Percentiles rank a stretch among this genome's conserved stretches.
Evolutionary conservation across 2,329 filamentous ascomycete genomes (phyloP).

Genomic region (Monosporascus sp.): DNA sequence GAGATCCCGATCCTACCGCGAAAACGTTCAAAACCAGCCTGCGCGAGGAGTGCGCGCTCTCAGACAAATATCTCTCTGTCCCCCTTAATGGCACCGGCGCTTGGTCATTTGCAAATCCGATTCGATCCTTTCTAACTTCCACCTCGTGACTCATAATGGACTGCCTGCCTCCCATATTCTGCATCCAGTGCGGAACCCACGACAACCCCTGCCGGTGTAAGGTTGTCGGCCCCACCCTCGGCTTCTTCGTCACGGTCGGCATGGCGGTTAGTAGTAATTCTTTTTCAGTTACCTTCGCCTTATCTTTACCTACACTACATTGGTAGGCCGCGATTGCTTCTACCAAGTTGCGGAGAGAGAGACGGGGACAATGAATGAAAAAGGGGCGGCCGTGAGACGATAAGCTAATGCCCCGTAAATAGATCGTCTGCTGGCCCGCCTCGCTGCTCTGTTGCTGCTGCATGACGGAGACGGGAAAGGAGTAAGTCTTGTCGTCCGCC

Average conservation of each 20-base stretch:
- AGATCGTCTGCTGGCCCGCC: constrained; percentile 12
- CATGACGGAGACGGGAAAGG: constrained; percentile 8
- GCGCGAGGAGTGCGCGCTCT: background rate
- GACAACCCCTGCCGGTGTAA: constrained; percentile 11
- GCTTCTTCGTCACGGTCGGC: constrained; percentile 7
- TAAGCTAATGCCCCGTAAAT: background rate
- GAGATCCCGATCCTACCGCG: no score
- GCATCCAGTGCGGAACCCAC: constrained; percentile 12
- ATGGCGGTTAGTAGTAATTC: constrained; percentile 2
- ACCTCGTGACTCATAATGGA: background rate
- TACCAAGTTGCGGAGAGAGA: background rate
- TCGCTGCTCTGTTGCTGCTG: constrained; percentile 9
- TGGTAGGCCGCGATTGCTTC: background rate
- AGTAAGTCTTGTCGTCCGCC: constrained; percentile 1
- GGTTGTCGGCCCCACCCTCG: constrained; percentile 10
- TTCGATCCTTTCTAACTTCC: background rate
- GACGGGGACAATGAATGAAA: background rate
- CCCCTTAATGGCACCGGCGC: background rate
- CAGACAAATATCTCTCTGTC: background rate
- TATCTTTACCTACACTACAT: background rate
- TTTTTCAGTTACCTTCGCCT: background rate
- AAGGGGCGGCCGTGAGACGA: background rate
- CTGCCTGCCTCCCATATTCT: constrained; percentile 6
- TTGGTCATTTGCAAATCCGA: background rate
- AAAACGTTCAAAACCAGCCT: no score